Evolutionary conservation across 2,329 filamentous ascomycete species (phyloP), one percentile per base, ranked within the genome.

Genomic region (Colletotrichum nymphaeae): DNA sequence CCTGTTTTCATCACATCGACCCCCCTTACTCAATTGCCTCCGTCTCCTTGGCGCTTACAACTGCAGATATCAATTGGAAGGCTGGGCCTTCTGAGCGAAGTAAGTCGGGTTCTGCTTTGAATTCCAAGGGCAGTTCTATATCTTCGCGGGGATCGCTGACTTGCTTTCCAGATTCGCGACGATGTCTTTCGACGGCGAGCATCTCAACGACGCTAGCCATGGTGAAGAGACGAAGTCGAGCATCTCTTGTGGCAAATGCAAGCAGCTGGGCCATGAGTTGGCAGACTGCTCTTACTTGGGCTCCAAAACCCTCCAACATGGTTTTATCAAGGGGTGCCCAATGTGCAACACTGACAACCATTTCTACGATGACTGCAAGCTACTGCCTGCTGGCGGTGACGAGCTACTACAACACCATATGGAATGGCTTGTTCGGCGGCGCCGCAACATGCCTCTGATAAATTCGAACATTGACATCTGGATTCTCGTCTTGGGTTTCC

Each of bases 221-320:
- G 12, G 37, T 19, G 12, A 19, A 2, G 9, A 4, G 7, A 4
- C 1, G 24, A 14, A 49, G 3, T 5, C 22, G n/a, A 63, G 16
- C 4, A 24, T 24, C 3, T 49, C 16, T 7, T 63, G 62, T 16
- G 49, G 7, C 22, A 2, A 9, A 24, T 64, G 62, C 49, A 0
- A 5, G 0, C 1, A 14, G 2, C 5, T 0, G 14, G 63, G 22
- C 9, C 63, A 65, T 6, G 32, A 56, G 32, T n/a, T 65, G 1
- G 49, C 63, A 12, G 30, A 56, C 2, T 65, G 63, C 1, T 14
- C 0, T 64, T 9, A 1, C 11, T 12, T 55, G 30, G 1, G 1
- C 2, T 0, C 2, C 3, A 5, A 1, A 7, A 1, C 4, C 1
- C 8, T 22, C n/a, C 5, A 2, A 12, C 1, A 1, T 12, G 49